A percentile compares a stretch with the other conserved stretches of the same genome.
These are phyloP conservation scores for Ascochyta rabiei DNA, from an alignment of 2,329 filamentous ascomycete species.

Conservation along the genomic window DNA sequence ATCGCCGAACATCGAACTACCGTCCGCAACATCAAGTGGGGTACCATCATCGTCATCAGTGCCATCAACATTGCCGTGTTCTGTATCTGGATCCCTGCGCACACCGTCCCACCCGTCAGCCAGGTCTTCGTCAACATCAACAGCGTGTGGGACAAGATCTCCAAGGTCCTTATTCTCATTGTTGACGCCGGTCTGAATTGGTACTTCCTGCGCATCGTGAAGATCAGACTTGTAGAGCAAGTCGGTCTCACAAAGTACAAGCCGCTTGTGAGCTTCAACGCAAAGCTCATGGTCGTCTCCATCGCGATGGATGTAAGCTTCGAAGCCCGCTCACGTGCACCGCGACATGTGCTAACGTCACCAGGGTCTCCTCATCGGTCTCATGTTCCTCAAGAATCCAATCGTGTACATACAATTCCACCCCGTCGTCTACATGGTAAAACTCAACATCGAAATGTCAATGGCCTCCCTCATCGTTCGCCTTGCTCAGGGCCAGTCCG, in stretches of 20 bases:
- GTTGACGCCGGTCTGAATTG: slow-evolving; percentile 60
- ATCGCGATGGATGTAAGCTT: slow-evolving; percentile 50
- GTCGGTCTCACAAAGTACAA: slow-evolving; percentile 51
- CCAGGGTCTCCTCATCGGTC: slow-evolving; percentile 46
- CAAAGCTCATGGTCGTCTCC: slow-evolving; percentile 48
- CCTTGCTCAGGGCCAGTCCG: slow-evolving; percentile 38
- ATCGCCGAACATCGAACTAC: slow-evolving; percentile 52
- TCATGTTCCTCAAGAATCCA: slow-evolving; percentile 48
- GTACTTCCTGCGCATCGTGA: slow-evolving; percentile 57
- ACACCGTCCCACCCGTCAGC: slow-evolving; percentile 42
- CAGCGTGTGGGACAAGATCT: slow-evolving; percentile 59
- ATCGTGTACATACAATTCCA: slow-evolving; percentile 52
- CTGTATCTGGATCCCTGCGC: slow-evolving; percentile 60
- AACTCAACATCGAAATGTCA: slow-evolving; percentile 54
- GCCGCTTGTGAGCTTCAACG: slow-evolving; percentile 50
- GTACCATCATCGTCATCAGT: slow-evolving; percentile 53
- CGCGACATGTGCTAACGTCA: not conserved
- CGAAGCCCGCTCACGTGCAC: not conserved
- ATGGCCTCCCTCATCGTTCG: slow-evolving; percentile 52
- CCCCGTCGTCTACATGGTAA: slow-evolving; percentile 52
- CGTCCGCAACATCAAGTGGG: slow-evolving; percentile 55
- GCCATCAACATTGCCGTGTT: slow-evolving; percentile 61
- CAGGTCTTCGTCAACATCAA: slow-evolving; percentile 55
- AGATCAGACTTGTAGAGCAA: slow-evolving; percentile 46
- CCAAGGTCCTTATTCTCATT: slow-evolving; percentile 59